phyloP scores from a whole-genome alignment of 371 early-diverging fungal species.

The Zychaea mexicana region DNA sequence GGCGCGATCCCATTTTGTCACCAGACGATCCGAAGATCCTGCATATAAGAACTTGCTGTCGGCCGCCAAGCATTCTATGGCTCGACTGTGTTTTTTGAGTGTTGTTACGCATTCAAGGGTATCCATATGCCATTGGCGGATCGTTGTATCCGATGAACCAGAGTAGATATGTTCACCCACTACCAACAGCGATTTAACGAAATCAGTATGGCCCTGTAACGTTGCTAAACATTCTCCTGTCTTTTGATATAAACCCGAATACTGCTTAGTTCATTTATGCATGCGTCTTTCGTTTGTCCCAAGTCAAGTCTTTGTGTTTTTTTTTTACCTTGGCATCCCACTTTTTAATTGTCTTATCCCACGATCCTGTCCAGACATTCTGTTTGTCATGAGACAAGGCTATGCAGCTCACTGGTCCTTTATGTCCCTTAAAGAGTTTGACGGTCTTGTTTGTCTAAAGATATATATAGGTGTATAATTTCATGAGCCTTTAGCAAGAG shows the following conservation, averaged over 20 bases:
- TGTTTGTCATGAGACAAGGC: conserved; percentile 45
- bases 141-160: conserved; percentile 73
- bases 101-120: conserved; percentile 45
- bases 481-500: too few relatives aligned
- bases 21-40: conserved; percentile 68
- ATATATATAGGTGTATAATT: neutral
- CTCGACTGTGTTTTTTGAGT: conserved; percentile 64
- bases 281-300: too few relatives aligned
- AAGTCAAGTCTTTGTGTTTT: neutral
- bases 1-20: conserved; percentile 68
- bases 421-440: conserved; percentile 73
- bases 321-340: conserved; percentile 63
- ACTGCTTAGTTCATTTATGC: neutral
- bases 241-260: conserved; percentile 20
- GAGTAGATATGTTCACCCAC: conserved; percentile 55
- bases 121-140: conserved; percentile 65
- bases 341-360: conserved; percentile 80
- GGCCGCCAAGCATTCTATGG: conserved; percentile 64
- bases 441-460: conserved; percentile 64
- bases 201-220: conserved; percentile 68
- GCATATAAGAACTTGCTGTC: conserved; percentile 57
- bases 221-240: conserved; percentile 60
- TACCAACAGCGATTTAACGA: conserved; percentile 69
- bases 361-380: conserved; percentile 76
- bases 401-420: conserved; percentile 80